Evolutionary conservation across 1,284 basidiomycete species (phyloP), one percentile per base, ranked within the genome.

Genomic region (Ceratobasidium sp.): DNA sequence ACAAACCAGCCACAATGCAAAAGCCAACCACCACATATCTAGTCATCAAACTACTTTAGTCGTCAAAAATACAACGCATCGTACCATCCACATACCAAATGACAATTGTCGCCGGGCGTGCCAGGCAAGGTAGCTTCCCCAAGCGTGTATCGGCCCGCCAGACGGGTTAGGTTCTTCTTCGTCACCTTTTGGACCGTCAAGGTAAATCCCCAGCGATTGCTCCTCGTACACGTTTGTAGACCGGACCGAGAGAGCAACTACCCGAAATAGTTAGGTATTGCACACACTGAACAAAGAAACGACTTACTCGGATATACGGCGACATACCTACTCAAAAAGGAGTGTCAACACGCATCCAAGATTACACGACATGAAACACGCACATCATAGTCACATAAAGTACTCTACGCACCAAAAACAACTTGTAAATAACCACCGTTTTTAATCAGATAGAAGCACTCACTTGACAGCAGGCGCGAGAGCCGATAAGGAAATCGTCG

Each of bases 201-300:
- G 85, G 82, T 91, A 96, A 46, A 97, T 86, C 0, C 96, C 95
- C 18, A 96, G 87, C 0, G 93, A 94, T 78, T 90, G 91, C 82
- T 98, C 96, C 84, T 99, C 97, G 84, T 98, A 99, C 0, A 99
- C 97, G 84, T 99, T 99, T 27, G 97, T 98, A n/a, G 94, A 91
- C n/a, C 97, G 94, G 12, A 99, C 95, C 81, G 88, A 88, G 75
- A 90, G 83, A 23, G 89, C 89, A 55, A 90, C 86, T 14, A 52
- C 12, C 50, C 41, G n/a, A 1, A 1, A 66, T 46, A 57, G 33
- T 20, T 14, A 23, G 5, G 52, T 6, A 55, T 55, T 55, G 20
- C 23, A 55, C 12, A 23, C 88, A 1, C 91, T 91, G 44, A 59
- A 52, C 7, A 65, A 35, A 16, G 20, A 62, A 59, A 3, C 5